Evolutionary conservation across 108 stramenopile genomes (phyloP).

Genomic region (Parmales sp.): DNA sequence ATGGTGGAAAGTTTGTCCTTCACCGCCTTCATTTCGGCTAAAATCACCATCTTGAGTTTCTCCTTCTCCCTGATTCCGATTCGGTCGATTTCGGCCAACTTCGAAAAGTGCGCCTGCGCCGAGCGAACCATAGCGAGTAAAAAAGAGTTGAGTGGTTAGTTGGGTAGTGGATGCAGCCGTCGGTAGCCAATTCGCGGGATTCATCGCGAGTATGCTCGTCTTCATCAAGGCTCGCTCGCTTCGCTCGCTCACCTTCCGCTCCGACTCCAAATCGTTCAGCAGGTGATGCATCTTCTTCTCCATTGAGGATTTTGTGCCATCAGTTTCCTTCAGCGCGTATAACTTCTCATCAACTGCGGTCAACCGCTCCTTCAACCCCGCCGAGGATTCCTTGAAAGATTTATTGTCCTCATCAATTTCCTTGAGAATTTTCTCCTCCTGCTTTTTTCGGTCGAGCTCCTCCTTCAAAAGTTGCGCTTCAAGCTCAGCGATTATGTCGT

Average conservation of each 20-base stretch:
- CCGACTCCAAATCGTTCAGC: not conserved
- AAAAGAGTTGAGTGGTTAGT: too few relatives aligned
- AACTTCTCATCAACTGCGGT: slow-evolving; percentile 27
- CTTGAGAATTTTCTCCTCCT: slow-evolving; percentile 20
- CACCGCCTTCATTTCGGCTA: slow-evolving; percentile 1
- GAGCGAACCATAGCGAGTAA: too few relatives aligned
- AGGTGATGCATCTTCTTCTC: not conserved
- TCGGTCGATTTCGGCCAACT: not conserved
- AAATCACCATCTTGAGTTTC: not conserved
- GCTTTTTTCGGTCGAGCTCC: slow-evolving; percentile 23
- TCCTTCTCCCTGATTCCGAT: not conserved
- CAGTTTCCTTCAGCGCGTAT: slow-evolving; percentile 25
- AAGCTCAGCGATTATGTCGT: slow-evolving; percentile 29
- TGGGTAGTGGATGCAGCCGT: too few relatives aligned
- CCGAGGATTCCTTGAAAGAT: slow-evolving; percentile 12
- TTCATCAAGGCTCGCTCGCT: too few relatives aligned
- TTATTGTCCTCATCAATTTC: slow-evolving; percentile 30
- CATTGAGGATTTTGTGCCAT: not conserved
- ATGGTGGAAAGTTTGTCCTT: not conserved
- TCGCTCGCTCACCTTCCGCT: too few relatives aligned
- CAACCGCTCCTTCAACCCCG: slow-evolving; percentile 18
- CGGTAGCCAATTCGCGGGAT: too few relatives aligned
- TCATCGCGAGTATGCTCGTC: too few relatives aligned
- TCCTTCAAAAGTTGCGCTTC: slow-evolving; percentile 29
- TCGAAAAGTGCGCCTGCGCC: not conserved